A percentile compares a stretch with the other conserved stretches of the same genome.
Conservation (phyloP, 1,284 basidiomycete species). For the Tilletia setariae region DNA sequence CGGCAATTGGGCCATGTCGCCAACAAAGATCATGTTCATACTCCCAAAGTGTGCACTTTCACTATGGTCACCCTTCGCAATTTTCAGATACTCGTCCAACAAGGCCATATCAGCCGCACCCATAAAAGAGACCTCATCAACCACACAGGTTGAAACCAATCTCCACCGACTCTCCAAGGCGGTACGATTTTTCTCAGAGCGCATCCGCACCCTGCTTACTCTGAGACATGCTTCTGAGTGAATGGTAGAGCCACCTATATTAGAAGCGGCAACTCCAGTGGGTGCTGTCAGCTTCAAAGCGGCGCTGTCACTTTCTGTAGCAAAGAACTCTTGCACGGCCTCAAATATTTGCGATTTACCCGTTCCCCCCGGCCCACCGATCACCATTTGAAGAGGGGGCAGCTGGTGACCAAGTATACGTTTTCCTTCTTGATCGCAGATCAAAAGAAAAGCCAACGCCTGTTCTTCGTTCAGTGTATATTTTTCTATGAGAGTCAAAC, state of each 20-base stretch:
- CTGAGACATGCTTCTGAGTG: neutral
- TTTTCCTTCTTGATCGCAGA: neutral
- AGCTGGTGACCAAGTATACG: neutral
- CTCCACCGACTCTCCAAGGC: neutral
- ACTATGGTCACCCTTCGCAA: neutral
- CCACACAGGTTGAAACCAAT: neutral
- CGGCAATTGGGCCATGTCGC: neutral
- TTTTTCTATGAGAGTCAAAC: neutral
- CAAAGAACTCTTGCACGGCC: neutral
- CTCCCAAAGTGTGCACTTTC: neutral
- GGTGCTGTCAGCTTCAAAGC: neutral
- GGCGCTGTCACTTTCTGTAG: neutral
- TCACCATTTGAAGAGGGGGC: neutral
- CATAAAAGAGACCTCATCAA: neutral
- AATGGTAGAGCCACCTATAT: constrained; percentile 1
- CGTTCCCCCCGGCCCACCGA: neutral
- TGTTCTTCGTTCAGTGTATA: neutral
- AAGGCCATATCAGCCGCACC: neutral
- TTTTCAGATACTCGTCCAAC: neutral
- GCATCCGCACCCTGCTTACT: neutral
- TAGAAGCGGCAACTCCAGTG: neutral
- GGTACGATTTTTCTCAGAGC: neutral
- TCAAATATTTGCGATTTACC: neutral
- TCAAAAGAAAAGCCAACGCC: neutral
- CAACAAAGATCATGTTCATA: constrained; percentile 4